These are phyloP conservation scores for Sporothrix phasma DNA, from an alignment of 2,329 filamentous ascomycete genomes.

Conservation along the genomic window DNA sequence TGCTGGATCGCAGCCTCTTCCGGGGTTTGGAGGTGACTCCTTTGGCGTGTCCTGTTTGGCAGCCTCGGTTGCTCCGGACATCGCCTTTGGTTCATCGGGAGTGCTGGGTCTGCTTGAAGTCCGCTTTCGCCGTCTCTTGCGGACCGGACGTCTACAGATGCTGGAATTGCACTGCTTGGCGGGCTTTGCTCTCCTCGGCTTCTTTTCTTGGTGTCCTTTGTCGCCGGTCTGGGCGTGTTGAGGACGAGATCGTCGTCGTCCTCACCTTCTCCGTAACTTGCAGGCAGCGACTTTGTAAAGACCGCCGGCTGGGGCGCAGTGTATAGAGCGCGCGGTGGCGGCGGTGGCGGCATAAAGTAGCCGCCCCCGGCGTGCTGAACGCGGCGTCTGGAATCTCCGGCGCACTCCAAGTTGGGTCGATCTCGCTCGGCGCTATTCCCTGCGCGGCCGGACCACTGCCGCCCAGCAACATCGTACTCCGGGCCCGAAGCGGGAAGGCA, in stretches of 20 bases:
- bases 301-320: not conserved
- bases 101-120: not conserved
- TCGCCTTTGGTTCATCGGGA: not conserved
- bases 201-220: not conserved
- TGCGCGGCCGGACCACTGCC: not conserved
- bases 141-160: not conserved
- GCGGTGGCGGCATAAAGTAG: not conserved
- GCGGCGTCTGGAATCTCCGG: constrained; percentile 27
- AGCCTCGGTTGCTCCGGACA: not conserved
- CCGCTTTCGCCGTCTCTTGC: not conserved
- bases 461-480: constrained; percentile 8
- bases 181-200: not conserved
- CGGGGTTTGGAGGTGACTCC: not conserved
- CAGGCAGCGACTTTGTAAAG: constrained; percentile 5
- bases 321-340: not conserved
- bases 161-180: not conserved
- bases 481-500: constrained; percentile 9
- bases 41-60: not conserved
- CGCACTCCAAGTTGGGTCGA: constrained; percentile 31
- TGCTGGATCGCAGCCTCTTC: not conserved
- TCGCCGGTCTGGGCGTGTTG: not conserved
- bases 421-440: not conserved
- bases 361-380: constrained; percentile 8
- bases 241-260: constrained; percentile 24
- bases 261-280: constrained; percentile 17